Evolutionary conservation across 208 protist species (phyloP).

Genomic region (Trypanosoma scelopori): DNA sequence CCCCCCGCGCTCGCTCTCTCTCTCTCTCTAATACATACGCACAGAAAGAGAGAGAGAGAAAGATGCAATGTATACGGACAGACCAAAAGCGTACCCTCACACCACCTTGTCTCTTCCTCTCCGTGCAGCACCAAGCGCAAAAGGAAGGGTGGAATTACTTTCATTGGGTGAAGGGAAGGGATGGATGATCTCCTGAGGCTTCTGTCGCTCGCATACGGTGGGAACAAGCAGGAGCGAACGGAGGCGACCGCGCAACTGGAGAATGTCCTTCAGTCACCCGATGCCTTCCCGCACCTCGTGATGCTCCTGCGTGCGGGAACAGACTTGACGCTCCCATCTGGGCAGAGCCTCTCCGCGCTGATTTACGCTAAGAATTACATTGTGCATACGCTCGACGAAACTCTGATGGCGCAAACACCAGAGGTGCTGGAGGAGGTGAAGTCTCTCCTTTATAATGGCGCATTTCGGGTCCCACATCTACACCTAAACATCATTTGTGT

Average conservation of each 20-base stretch:
- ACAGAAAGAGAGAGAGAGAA: no score
- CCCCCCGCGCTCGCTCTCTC: no score
- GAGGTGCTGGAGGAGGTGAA: constrained; percentile 61
- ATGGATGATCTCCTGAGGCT: constrained; percentile 69
- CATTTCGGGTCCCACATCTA: constrained; percentile 46
- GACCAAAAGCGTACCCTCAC: not conserved
- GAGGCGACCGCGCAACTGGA: constrained; percentile 64
- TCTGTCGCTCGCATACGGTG: constrained; percentile 75
- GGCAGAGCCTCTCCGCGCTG: constrained; percentile 77
- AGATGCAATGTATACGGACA: no score
- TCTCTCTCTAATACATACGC: no score
- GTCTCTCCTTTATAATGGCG: constrained; percentile 57
- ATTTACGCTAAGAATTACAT: constrained; percentile 87
- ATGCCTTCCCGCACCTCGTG: constrained; percentile 55
- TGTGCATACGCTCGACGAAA: constrained; percentile 55
- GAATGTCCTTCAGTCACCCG: constrained; percentile 38
- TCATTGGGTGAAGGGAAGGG: constrained; percentile 13
- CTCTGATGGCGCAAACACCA: constrained; percentile 32
- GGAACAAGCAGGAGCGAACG: constrained; percentile 71
- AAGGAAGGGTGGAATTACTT: not conserved
- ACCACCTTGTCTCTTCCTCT: not conserved
- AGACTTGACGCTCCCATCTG: constrained; percentile 39
- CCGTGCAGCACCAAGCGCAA: not conserved
- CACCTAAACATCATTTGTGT: constrained; percentile 69
- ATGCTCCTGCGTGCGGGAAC: constrained; percentile 58